Evolutionary conservation across 2,329 filamentous ascomycete species (phyloP), one percentile per base, ranked within the genome.

Genomic region (Tolypocladium tropicale): DNA sequence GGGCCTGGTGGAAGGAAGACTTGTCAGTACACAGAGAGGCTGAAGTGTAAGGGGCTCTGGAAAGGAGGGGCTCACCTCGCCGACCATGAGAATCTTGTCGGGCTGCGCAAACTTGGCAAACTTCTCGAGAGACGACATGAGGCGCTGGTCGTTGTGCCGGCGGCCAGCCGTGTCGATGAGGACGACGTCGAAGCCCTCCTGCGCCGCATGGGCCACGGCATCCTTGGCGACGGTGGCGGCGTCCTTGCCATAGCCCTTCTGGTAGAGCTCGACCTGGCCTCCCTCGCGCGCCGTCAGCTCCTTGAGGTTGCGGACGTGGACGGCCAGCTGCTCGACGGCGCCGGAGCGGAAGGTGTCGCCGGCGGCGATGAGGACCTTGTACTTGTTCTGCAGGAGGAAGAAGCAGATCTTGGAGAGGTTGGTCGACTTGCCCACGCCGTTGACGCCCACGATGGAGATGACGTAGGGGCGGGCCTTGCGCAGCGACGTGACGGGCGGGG

Each of bases 71-170:
- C 70, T 55, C 69, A 76, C 75, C 70, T 81, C 79, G 65, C 78
- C 81, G 60, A 99, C 94, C 92, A 99, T 97, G 69, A 99, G 84
- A 61, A 99, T 96, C 79, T 99, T 97, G 73, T 99, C 93, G 1
- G 95, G 95, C 61, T 93, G 84, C 0, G 94, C 94, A 64, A 97
- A 88, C 70, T 96, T 95, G 60, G 90, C 93, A 70, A 99, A 99
- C 68, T 97, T 99, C 72, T 97, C 94, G 37, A 99, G 79, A 4
- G 88, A 93, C 14, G 89, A 94, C 95, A 99, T 99, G 59, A 99
- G 83, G 9, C 94, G 85, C 70, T 91, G 85, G 71, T 99, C 94
- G 67, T 99, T 99, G 75, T 99, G 94, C 52, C 94, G 82, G 25
- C 94, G 86, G 6, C 94, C 94, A 1, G 94, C 94, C 0, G 94